phyloP scores from a whole-genome alignment of 495 filamentous ascomycete species.

The Tetracladium setigerum region DNA sequence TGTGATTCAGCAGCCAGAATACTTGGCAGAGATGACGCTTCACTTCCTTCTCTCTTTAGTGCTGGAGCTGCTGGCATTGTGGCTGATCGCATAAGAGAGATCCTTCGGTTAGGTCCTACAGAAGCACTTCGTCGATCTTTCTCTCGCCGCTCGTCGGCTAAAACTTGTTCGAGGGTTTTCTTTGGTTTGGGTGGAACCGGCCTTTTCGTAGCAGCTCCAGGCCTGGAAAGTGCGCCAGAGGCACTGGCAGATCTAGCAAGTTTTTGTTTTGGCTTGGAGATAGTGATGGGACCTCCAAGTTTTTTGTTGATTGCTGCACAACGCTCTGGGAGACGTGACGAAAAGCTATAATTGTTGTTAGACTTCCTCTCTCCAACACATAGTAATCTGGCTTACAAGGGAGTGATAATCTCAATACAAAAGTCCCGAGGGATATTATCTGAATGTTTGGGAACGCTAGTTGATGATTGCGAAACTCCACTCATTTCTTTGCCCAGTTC shows the following conservation, averaged over 20 bases:
- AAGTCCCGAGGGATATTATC: constrained; percentile 51
- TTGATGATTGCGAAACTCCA: background rate
- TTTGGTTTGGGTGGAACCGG: constrained; percentile 42
- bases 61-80: constrained; percentile 49
- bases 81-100: constrained; percentile 62
- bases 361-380: constrained; percentile 6
- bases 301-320: constrained; percentile 78
- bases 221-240: constrained; percentile 25
- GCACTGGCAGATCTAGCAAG: constrained; percentile 30
- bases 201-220: constrained; percentile 51
- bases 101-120: constrained; percentile 37
- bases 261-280: constrained; percentile 52
- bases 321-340: constrained; percentile 70
- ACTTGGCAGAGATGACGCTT: constrained; percentile 41
- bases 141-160: constrained; percentile 52
- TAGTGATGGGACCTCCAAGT: constrained; percentile 65
- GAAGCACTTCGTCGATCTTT: constrained; percentile 29
- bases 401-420: constrained; percentile 86
- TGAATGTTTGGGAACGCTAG: constrained; percentile 2
- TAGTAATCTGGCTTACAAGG: constrained; percentile 55
- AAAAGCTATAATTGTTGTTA: constrained; percentile 50
- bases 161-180: constrained; percentile 57
- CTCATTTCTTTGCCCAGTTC: constrained; percentile 23
- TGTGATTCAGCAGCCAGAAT: constrained; percentile 34
- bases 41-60: constrained; percentile 59